Evolutionary conservation across 768 basidiomycete genomes (phyloP).

Genomic region (Lactifluus pinguis): DNA sequence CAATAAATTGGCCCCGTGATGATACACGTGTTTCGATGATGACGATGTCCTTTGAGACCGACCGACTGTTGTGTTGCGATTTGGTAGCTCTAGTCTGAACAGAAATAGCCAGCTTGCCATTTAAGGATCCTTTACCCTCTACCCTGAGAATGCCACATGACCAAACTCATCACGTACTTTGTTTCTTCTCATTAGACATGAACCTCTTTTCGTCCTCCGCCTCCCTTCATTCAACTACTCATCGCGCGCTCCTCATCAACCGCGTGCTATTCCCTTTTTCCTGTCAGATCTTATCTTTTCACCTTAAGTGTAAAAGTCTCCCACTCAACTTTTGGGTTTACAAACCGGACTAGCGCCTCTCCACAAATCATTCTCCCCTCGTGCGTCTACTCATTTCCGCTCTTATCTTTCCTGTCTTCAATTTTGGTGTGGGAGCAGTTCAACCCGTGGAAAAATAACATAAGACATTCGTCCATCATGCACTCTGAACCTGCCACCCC

Average conservation of each 20-base stretch:
- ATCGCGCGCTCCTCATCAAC: not conserved
- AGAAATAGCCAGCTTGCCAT: not conserved
- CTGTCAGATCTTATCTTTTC: slow-evolving; percentile 1
- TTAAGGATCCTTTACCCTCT: slow-evolving; percentile 9
- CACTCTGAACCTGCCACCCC: slow-evolving; percentile 22
- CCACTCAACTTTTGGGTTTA: not conserved
- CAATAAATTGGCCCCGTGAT: not conserved
- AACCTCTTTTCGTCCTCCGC: not conserved
- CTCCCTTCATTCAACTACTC: not conserved
- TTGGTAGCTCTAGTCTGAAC: not conserved
- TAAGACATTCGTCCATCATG: slow-evolving; percentile 1
- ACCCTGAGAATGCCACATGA: slow-evolving; percentile 3
- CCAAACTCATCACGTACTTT: not conserved
- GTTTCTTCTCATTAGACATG: not conserved
- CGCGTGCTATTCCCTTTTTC: not conserved
- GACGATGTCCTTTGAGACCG: not conserved
- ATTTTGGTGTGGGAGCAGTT: slow-evolving; percentile 4
- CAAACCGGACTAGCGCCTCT: not conserved
- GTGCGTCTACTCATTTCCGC: slow-evolving; percentile 8
- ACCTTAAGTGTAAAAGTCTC: not conserved
- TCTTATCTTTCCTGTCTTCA: not conserved
- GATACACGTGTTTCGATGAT: slow-evolving; percentile 18
- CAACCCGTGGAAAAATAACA: slow-evolving; percentile 15
- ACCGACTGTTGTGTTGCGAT: too few relatives aligned
- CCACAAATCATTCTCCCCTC: not conserved